Percentiles rank a stretch among this genome's conserved stretches.
These are phyloP conservation scores for Clitoria ternatea DNA, from an alignment of 306 rosid species.

Conservation along the genomic window DNA sequence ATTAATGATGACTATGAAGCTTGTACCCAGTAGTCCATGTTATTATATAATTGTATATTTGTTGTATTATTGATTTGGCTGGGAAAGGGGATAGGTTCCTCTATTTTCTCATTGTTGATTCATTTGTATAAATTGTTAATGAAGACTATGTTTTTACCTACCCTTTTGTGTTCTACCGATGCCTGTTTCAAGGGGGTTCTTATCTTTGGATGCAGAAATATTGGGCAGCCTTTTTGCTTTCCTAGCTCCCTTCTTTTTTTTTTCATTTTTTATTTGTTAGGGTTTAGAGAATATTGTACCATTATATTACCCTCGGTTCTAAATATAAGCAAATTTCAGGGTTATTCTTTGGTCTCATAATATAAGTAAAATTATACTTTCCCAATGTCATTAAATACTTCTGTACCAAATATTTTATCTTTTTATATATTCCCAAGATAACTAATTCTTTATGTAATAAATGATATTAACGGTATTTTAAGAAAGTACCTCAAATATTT, in stretches of 20 bases:
- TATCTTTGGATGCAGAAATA: background rate
- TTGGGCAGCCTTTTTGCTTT: slow-evolving; percentile 1
- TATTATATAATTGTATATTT: background rate
- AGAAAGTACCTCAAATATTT: no score
- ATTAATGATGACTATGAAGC: background rate
- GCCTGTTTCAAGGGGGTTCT: background rate
- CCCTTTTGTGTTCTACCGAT: background rate
- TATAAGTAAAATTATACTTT: no score
- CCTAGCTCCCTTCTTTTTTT: background rate
- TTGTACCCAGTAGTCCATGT: background rate
- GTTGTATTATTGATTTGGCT: background rate
- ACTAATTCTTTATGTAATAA: no score
- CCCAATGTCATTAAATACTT: no score
- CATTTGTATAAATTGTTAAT: background rate
- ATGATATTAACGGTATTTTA: no score
- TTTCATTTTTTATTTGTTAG: background rate
- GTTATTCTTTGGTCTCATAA: no score
- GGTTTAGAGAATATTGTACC: background rate
- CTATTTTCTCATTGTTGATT: background rate
- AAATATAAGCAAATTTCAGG: no score
- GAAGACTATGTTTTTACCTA: background rate
- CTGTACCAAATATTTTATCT: no score
- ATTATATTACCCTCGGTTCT: background rate
- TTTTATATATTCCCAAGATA: no score
- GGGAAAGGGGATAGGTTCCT: background rate